Percentiles rank a stretch among this genome's conserved stretches.
Evolutionary conservation across 108 stramenopile species (phyloP).

Genomic region (Fragilaria crotonensis): DNA sequence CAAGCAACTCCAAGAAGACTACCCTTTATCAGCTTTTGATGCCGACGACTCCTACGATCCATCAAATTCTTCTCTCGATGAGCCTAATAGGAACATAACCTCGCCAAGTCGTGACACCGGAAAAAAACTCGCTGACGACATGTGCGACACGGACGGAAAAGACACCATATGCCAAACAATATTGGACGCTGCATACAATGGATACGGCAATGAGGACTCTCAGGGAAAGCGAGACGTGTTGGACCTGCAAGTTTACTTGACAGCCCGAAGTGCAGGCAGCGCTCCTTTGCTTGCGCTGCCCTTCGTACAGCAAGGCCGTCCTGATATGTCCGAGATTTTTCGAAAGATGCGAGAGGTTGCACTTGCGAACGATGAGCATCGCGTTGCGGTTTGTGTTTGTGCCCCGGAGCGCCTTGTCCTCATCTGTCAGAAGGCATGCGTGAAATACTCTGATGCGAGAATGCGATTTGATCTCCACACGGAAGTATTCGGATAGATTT

Average conservation of each 20-base stretch:
- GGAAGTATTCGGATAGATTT: conserved; percentile 7
- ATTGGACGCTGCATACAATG: neutral
- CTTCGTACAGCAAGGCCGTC: conserved; percentile 18
- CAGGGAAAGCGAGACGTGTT: conserved; percentile 3
- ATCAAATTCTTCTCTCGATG: too few relatives aligned
- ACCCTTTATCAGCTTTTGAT: neutral
- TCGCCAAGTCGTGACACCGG: too few relatives aligned
- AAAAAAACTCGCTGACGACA: neutral
- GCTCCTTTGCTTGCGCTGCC: neutral
- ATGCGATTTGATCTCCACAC: conserved; percentile 24
- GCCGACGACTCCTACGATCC: conserved; percentile 1
- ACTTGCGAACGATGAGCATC: conserved; percentile 10
- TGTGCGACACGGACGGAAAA: neutral
- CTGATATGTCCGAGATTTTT: conserved; percentile 26
- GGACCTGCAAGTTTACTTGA: conserved; percentile 25
- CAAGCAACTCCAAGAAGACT: conserved; percentile 7
- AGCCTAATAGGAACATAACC: too few relatives aligned
- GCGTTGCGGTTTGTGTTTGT: conserved; percentile 43
- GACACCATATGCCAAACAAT: neutral
- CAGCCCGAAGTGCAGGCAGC: neutral
- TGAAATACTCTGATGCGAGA: conserved; percentile 11
- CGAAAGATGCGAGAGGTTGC: conserved; percentile 23
- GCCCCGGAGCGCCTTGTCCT: conserved; percentile 22
- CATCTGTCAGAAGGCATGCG: conserved; percentile 13
- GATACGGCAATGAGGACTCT: neutral